Base-by-base conservation (phyloP, 495 filamentous ascomycete genomes). In the Lepidopterella palustris region DNA sequence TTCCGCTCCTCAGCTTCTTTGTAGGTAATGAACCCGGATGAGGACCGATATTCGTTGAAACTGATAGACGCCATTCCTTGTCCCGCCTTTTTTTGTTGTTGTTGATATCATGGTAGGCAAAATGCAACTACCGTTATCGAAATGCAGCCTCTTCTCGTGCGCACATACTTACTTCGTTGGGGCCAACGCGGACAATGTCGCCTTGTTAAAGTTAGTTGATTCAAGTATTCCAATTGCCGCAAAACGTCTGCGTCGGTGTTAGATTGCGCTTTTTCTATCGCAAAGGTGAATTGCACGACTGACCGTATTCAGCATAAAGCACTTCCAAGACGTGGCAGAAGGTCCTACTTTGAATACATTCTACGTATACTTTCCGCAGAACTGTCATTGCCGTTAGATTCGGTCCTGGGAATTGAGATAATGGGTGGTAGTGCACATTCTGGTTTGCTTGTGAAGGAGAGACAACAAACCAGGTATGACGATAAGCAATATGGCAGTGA, bases 71-170 rank as follows among this genome's bases (percentile, higher is more conserved):
- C 9, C 51, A 50, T 11, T 77, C 73, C 59, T 78, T 78, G 54
- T 70, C 57, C 63, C 76, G 71, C 15, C 72, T 69, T 10, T 62
- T 61, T 9, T 58, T 60, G 6, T 57, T 25, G 55, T 69, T 72
- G 59, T 77, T 77, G 11, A 78, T 75, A 18, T 70, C 70, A 20
- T 69, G 59, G 53, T 77, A 77, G 15, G 66, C 72, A 59, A 79
- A 79, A 54, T 78, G 75, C 11, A 76, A 68, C 75, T 78, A 53
- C 1, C 18, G 24, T 11, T 1, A 15, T 39, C n/a, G 8, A 45
- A 9, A 25, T 39, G 2, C 18, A 35, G 9, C 11, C 5, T 15
- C 23, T 27, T 5, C 49, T 15, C 5, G 18, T 11, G 15, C 49
- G 23, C 18, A 6, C 8, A 53, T 26, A 25, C 51, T 15, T 3